Percentiles rank a stretch among this genome's conserved stretches.
Evolutionary conservation across 2,329 filamentous ascomycete genomes (phyloP).

Genomic region (Dothiorella sarmentorum): DNA sequence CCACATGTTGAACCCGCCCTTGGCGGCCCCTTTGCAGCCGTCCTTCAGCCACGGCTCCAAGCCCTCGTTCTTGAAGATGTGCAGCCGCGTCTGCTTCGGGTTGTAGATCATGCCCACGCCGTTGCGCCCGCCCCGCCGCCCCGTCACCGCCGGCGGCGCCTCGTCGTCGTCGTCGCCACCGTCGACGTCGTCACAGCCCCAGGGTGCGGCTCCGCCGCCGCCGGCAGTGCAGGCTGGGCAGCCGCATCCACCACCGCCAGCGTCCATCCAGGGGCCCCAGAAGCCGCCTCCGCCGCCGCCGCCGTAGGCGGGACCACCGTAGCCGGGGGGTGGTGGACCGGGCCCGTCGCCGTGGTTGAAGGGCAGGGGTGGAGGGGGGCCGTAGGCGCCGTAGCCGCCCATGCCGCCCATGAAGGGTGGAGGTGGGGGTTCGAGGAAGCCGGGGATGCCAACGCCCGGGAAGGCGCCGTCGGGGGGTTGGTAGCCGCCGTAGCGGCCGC

Average conservation of each 20-base stretch:
- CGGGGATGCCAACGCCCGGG: not conserved
- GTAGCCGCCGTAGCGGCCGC: not conserved
- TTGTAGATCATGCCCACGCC: slow-evolving; percentile 4
- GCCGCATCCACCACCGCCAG: not conserved
- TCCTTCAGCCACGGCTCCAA: slow-evolving; percentile 9
- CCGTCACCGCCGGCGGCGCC: not conserved
- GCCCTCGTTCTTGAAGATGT: slow-evolving; percentile 9
- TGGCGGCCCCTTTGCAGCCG: not conserved
- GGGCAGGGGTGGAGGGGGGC: not conserved
- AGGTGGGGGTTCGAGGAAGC: not conserved
- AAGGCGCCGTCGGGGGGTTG: not conserved
- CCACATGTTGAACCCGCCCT: slow-evolving; percentile 3
- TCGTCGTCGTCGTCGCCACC: not conserved
- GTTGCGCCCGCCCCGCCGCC: not conserved
- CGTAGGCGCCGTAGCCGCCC: not conserved
- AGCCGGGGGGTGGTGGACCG: not conserved
- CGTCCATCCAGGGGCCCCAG: not conserved
- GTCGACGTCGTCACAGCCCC: not conserved
- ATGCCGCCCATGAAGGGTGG: not conserved
- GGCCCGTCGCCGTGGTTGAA: not conserved
- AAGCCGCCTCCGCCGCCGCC: not conserved
- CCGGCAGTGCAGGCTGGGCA: not conserved
- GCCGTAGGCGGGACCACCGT: too few species aligned
- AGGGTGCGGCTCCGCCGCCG: not conserved
- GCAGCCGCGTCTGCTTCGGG: not conserved